Evolutionary conservation across 495 filamentous ascomycete genomes (phyloP).

Genomic region (Penicillium angulare): DNA sequence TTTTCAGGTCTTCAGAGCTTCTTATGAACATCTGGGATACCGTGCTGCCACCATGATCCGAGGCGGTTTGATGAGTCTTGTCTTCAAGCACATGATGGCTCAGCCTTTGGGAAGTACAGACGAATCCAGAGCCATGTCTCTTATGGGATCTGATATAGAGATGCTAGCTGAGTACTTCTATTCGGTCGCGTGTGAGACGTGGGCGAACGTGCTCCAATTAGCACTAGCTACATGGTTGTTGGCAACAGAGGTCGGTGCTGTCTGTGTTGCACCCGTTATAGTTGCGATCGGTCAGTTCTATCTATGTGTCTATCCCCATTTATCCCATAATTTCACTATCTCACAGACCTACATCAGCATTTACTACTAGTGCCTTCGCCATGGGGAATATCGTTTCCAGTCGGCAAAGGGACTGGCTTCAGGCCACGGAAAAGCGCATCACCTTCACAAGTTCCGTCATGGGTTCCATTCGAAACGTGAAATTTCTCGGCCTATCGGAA

Average conservation of each 20-base stretch:
- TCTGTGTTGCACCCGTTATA: constrained; percentile 46
- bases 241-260: constrained; percentile 47
- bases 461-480: constrained; percentile 20
- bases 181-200: constrained; percentile 46
- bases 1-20: constrained; percentile 31
- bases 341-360: background rate
- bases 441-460: constrained; percentile 33
- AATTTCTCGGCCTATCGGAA: constrained; percentile 17
- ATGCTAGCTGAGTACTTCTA: constrained; percentile 41
- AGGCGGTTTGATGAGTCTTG: constrained; percentile 48
- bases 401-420: constrained; percentile 52
- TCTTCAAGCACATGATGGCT: constrained; percentile 44
- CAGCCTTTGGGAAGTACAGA: constrained; percentile 28
- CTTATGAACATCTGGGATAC: constrained; percentile 52
- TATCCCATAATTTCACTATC: background rate
- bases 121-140: constrained; percentile 49
- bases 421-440: constrained; percentile 52
- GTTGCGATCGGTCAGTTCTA: constrained; percentile 41
- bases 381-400: constrained; percentile 41
- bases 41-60: constrained; percentile 52
- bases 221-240: constrained; percentile 54
- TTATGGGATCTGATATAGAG: constrained; percentile 59
- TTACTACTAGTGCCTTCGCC: constrained; percentile 21
- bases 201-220: constrained; percentile 55
- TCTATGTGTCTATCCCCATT: background rate